phyloP scores from a whole-genome alignment of 2,329 filamentous ascomycete species.

The Akanthomyces lecanii region DNA sequence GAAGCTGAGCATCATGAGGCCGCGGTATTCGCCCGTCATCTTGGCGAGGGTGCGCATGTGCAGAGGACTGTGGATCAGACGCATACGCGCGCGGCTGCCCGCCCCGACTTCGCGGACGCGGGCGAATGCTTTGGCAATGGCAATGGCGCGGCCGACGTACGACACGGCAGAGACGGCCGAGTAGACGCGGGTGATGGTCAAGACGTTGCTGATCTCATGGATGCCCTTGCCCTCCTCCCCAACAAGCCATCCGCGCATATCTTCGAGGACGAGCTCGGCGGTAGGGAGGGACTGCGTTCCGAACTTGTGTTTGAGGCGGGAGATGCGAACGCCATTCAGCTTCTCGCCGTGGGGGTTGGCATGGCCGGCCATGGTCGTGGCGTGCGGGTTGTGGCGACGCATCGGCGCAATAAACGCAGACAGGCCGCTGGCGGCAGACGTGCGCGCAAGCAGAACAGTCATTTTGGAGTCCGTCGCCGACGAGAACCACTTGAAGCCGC shows the following conservation, averaged over 20 bases:
- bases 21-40: constrained; percentile 52
- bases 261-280: constrained; percentile 63
- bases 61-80: constrained; percentile 48
- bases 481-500: constrained; percentile 68
- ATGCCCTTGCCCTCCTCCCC: constrained; percentile 64
- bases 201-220: constrained; percentile 61
- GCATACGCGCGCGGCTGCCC: constrained; percentile 39
- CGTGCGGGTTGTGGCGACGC: constrained; percentile 37
- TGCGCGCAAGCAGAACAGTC: constrained; percentile 58
- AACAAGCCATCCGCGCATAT: constrained; percentile 62
- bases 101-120: constrained; percentile 50
- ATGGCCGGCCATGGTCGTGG: constrained; percentile 27
- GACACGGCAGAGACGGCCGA: constrained; percentile 51
- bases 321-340: constrained; percentile 64
- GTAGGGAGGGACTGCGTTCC: constrained; percentile 68
- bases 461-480: constrained; percentile 62
- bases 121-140: constrained; percentile 54
- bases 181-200: constrained; percentile 63
- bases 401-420: constrained; percentile 64
- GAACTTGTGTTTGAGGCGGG: constrained; percentile 67
- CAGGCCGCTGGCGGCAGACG: constrained; percentile 39
- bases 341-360: constrained; percentile 32
- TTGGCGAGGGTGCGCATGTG: constrained; percentile 57
- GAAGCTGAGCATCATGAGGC: constrained; percentile 51
- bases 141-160: constrained; percentile 52